Base-by-base conservation (phyloP, 768 basidiomycete species). In the Boletellus emodensis region DNA sequence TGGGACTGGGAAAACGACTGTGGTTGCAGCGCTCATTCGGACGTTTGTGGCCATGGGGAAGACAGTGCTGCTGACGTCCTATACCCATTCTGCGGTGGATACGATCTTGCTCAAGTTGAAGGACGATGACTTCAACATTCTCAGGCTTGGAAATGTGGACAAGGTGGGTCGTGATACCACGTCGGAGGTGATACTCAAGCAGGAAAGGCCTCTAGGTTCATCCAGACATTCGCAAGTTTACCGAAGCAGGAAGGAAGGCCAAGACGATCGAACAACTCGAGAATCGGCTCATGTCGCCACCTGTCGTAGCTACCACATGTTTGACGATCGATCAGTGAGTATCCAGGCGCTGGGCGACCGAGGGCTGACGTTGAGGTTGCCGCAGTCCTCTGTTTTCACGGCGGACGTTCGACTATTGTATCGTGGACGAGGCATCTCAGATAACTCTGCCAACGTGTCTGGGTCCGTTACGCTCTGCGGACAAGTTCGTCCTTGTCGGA, bases 21-120 rank as follows among this genome's bases (percentile, higher is more conserved):
- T 96, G 4, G 88, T 96, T 53, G 91, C 90, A 1, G 85, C 90
- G 30, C 79, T 96, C 42, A 94, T 98, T 62, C 78, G 81, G 59
- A 78, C 78, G 42, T 70, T 98, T 13, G 91, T 94, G 2, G 77
- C 69, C 35, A 73, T 83, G 70, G 90, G 91, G 7, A 94, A 96
- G 74, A 89, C 81, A 0, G 90, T 98, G 6, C 70, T 99, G 22
- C 69, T 98, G 53, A 89, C 89, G 7, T 90, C 90, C 40, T 96
- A 97, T 66, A 99, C 96, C 2, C 96, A 99, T 72, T 96, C 94
- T 13, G 95, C 96, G 0, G 96, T 99, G 40, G 96, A 99, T 59
- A 97, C 87, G n/a, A 95, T 98, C 61, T 61, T 99, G 61, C 71
- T 87, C 61, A 97, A 96, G 68, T 67, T 97, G 50, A 72, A 78